Base-by-base conservation (phyloP, 352 stramenopile species). In the Plasmopara viticola region DNA sequence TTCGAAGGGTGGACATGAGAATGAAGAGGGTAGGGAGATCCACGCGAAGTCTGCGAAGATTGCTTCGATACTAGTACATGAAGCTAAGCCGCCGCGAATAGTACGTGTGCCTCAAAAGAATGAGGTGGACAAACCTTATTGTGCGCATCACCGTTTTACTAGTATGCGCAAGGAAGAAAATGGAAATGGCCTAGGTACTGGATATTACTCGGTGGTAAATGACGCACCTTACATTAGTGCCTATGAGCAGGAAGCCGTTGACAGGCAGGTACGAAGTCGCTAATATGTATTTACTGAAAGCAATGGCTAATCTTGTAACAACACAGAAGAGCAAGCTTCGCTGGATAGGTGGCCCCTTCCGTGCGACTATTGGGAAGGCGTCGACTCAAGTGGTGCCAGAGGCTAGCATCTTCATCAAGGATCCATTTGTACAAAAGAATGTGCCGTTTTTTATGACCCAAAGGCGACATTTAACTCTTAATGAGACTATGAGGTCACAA, bases 151-250 rank as follows among this genome's bases (percentile, higher is more conserved):
- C 34, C 71, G 68, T 42, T 89, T 87, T 66, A 61, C 64, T 49
- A 81, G 67, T 44, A 60, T 86, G 35, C 48, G 56, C 4, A 62
- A 71, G n/a, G 53, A 67, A 44, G 62, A 70, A 30, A 55, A 53
- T 39, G 56, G 41, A 30, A 55, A 53, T 39, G 56, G 41, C 0
- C 51, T 45, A 4, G 34, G 10, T 46, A 57, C 29, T 57, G 58
- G 67, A 5, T 92, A 85, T 50, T 92, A 90, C 48, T 92, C 82
- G 35, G 67, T 92, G 35, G 68, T 90, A 41, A 92, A 92, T 47
- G 82, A 92, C 43, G 78, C 76, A 17, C 82, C 82, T 25, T 92
- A 92, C 58, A 44, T 61, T 43, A 86, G 73, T 35, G 41, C 51
- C 1, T 56, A 48, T 17, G 78, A 90, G 29, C 66, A 67, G 5